These are phyloP conservation scores for Aspergillus sp. DNA, from an alignment of 2,329 filamentous ascomycete species.

Conservation along the genomic window DNA sequence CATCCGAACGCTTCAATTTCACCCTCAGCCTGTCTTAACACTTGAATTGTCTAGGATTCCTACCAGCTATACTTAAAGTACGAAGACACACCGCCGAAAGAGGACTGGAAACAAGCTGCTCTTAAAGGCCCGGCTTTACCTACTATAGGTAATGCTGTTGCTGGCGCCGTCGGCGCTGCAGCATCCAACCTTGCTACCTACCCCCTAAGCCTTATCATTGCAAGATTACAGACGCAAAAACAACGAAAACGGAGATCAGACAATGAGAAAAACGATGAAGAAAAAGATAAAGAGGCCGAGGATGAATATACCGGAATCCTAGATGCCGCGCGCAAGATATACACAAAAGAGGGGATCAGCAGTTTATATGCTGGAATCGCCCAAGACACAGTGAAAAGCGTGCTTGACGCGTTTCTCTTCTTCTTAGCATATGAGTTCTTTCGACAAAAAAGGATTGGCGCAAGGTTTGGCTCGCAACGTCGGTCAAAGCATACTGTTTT, in stretches of 20 bases:
- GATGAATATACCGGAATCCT: slow-evolving; percentile 64
- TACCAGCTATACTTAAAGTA: slow-evolving; percentile 47
- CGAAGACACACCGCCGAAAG: slow-evolving; percentile 30
- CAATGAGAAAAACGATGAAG: slow-evolving; percentile 42
- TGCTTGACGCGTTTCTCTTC: slow-evolving; percentile 79
- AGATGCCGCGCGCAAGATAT: slow-evolving; percentile 72
- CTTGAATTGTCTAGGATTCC: slow-evolving; percentile 33
- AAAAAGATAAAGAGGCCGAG: slow-evolving; percentile 24
- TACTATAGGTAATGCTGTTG: slow-evolving; percentile 77
- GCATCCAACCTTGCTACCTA: slow-evolving; percentile 78
- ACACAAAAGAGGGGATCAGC: slow-evolving; percentile 67
- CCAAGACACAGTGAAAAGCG: slow-evolving; percentile 65
- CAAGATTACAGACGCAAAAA: slow-evolving; percentile 73
- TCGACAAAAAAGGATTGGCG: slow-evolving; percentile 45
- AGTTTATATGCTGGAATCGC: slow-evolving; percentile 70
- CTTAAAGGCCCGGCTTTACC: slow-evolving; percentile 55
- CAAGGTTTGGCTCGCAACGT: slow-evolving; percentile 25
- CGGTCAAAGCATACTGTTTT: slow-evolving; percentile 43
- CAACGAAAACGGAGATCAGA: slow-evolving; percentile 46
- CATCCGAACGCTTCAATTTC: background rate
- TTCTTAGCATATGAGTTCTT: slow-evolving; percentile 75
- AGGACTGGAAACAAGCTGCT: slow-evolving; percentile 33
- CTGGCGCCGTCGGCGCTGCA: slow-evolving; percentile 75
- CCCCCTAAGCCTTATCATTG: slow-evolving; percentile 78
- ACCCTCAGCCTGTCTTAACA: background rate